Evolutionary conservation across 1,284 basidiomycete species (phyloP), one percentile per base, ranked within the genome.

Genomic region (Bondarzewia mesenterica): DNA sequence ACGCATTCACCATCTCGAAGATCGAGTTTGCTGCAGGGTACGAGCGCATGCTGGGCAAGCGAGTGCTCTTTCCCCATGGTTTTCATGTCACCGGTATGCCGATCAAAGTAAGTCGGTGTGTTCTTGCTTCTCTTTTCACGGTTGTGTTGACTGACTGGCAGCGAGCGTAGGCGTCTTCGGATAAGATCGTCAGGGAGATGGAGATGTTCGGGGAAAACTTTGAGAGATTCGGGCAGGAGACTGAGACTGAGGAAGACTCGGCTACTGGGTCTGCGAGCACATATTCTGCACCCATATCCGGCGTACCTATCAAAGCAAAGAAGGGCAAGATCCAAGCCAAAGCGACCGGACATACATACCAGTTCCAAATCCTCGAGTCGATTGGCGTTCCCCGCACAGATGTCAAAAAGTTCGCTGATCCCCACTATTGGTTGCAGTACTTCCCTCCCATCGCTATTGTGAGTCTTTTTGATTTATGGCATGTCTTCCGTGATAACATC

Each of bases 81-180:
- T 87, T 97, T 70, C 96, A 99, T 71, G 90, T 88, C 58, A 98
- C 95, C 7, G 95, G 95, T 46, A 91, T 99, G 91, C 95, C 95
- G 42, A 99, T 99, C 76, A 97, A 96, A 78, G 93, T 91, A 55
- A 53, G 83, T 71, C 22, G 12, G 38, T n/a, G 10, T 4, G 22
- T 25, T 20, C 41, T n/a, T 42, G n/a, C 4, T 22, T 6, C 14
- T 7, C 16, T 8, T 39, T 21, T 5, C 15, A 23, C 18, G 10
- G 22, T 27, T 25, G 18, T 5, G n/a, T 29, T 23, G 32, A 22
- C 23, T 46, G 4, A 40, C 20, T n/a, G n/a, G n/a, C n/a, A n/a
- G n/a, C n/a, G n/a, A n/a, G n/a, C n/a, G n/a, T 59, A 95, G 90
- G 82, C 95, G 20, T 88, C 95, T 20, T 77, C 95, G 7, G 96